Base-by-base conservation (phyloP, 768 basidiomycete species). In the Mycena pura region DNA sequence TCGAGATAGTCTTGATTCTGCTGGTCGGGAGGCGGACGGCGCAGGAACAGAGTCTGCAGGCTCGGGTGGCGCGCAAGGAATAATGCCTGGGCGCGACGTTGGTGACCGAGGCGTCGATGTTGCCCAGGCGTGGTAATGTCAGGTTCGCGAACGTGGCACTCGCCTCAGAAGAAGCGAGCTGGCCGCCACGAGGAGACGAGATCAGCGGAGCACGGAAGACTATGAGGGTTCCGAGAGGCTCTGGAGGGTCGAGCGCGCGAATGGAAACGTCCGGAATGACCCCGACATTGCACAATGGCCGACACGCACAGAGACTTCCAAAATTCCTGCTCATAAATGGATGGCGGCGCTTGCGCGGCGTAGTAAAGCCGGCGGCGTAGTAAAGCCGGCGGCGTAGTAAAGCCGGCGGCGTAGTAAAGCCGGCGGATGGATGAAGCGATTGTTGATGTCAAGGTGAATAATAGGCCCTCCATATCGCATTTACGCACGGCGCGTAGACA, bases 31-130 rank as follows among this genome's bases (percentile, higher is more conserved):
- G 24, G 28, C 10, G 31, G 15, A 3, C 31, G 45, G 24, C 22
- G 45, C 9, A 61, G 13, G 1, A 22, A 25, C 24, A 61, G 39
- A 8, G 3, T 29, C 29, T 41, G 10, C 13, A 61, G 38, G 9
- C 25, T 54, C 5, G 51, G 52, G 25, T 62, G 60, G 8, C 40
- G 53, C 19, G 13, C 44, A 21, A 62, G 17, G 29, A 62, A 50
- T 4, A 14, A 15, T 40, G 5, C 45, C 10, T 2, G 7, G 29
- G 13, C 32, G 46, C 27, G 10, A 45, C 25, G 32, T 14, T 3
- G n/a, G 2, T 5, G 1, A 34, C 8, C 19, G 29, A n/a, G 2
- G 39, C 45, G 2, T 56, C 47, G 27, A 50, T n/a, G 27, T 31
- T n/a, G n/a, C 29, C 31, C 9, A 62, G 46, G 15, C 40, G 39